Conservation (phyloP, 2,329 filamentous ascomycete genomes). For the Ceratocystis colombiana region DNA sequence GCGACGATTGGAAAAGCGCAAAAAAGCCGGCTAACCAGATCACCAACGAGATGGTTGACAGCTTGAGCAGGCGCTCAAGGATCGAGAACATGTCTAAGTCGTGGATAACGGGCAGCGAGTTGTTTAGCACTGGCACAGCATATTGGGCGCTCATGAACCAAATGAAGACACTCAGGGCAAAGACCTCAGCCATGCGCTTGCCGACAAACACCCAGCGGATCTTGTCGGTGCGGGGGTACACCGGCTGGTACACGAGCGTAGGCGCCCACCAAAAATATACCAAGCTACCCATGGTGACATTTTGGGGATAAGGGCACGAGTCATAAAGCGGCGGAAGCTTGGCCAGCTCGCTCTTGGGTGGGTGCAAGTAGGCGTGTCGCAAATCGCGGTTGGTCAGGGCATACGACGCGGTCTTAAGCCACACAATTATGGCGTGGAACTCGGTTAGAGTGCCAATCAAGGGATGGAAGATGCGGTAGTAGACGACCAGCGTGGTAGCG, state of each 20-base stretch:
- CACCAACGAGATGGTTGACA: slow-evolving; percentile 87
- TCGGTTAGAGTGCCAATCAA: slow-evolving; percentile 86
- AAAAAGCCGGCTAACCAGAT: slow-evolving; percentile 99
- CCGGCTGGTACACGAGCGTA: slow-evolving; percentile 91
- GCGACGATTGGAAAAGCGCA: slow-evolving; percentile 81
- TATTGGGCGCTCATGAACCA: slow-evolving; percentile 95
- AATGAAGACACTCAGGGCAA: slow-evolving; percentile 74
- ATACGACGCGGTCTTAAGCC: slow-evolving; percentile 92
- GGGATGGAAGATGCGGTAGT: slow-evolving; percentile 84
- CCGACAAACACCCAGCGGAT: slow-evolving; percentile 82
- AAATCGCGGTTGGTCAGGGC: slow-evolving; percentile 94
- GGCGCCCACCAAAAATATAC: slow-evolving; percentile 98
- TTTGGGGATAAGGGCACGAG: slow-evolving; percentile 75
- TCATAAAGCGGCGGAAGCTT: slow-evolving; percentile 72
- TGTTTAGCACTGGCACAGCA: slow-evolving; percentile 76
- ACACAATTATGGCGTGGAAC: slow-evolving; percentile 86
- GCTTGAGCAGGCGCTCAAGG: slow-evolving; percentile 80
- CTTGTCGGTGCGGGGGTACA: slow-evolving; percentile 73
- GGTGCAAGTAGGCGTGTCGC: slow-evolving; percentile 78
- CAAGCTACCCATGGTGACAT: slow-evolving; percentile 80
- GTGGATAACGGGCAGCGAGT: slow-evolving; percentile 80
- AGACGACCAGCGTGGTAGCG: slow-evolving; percentile 76
- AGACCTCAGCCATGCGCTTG: slow-evolving; percentile 70
- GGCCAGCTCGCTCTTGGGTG: slow-evolving; percentile 53
- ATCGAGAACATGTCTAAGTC: slow-evolving; percentile 72